Conservation (phyloP, 2,329 filamentous ascomycete genomes). For the Aspergillus japonicus region DNA sequence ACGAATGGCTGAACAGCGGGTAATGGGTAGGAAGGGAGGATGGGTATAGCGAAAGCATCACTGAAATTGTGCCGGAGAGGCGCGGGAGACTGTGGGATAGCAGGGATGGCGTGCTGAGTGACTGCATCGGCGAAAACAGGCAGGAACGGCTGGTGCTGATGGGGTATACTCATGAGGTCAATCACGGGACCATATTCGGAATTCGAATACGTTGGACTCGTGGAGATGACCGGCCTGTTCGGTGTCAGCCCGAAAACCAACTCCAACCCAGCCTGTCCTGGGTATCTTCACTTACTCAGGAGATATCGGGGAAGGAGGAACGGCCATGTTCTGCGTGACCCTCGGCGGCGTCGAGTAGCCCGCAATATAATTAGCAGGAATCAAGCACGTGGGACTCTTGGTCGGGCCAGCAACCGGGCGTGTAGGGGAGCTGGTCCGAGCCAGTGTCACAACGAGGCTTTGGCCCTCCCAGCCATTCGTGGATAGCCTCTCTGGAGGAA, state of each 20-base stretch:
- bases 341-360: slow-evolving; percentile 37
- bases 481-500: slow-evolving; percentile 38
- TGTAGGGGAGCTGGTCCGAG: slow-evolving; percentile 42
- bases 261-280: not conserved
- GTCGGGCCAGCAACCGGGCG: slow-evolving; percentile 44
- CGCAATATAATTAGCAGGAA: slow-evolving; percentile 28
- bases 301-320: slow-evolving; percentile 37
- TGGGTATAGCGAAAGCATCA: slow-evolving; percentile 26
- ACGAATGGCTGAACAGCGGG: slow-evolving; percentile 18
- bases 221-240: not conserved
- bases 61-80: slow-evolving; percentile 29
- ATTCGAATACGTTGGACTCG: slow-evolving; percentile 19
- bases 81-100: slow-evolving; percentile 30
- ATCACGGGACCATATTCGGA: slow-evolving; percentile 30
- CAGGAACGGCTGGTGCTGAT: slow-evolving; percentile 25
- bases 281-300: slow-evolving; percentile 33
- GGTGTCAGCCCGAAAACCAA: not conserved
- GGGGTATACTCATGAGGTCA: slow-evolving; percentile 24
- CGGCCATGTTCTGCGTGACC: slow-evolving; percentile 27
- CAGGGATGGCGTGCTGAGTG: slow-evolving; percentile 20
- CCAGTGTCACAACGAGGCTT: slow-evolving; percentile 43
- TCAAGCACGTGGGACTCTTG: slow-evolving; percentile 34
- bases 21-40: slow-evolving; percentile 32
- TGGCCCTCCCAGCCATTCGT: slow-evolving; percentile 46
- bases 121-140: slow-evolving; percentile 29